A percentile compares a stretch with the other conserved stretches of the same genome.
These are phyloP conservation scores for Zygnema cylindricum DNA, from an alignment of 139 green algal genomes.

Conservation along the genomic window DNA sequence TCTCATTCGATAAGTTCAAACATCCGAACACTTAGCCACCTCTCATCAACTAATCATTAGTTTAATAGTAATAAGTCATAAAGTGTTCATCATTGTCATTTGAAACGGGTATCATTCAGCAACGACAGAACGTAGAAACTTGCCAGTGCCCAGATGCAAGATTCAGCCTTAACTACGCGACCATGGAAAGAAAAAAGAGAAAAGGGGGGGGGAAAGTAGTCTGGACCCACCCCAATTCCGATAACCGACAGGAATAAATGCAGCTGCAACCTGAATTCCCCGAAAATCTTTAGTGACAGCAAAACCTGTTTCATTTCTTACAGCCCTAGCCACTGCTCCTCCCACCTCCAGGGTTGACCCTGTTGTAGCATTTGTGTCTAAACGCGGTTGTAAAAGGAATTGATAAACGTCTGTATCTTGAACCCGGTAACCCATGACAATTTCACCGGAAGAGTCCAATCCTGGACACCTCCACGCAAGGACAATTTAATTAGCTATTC, in stretches of 20 bases:
- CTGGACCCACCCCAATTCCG: conserved; percentile 39
- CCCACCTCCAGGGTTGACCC: background rate
- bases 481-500: no score
- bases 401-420: background rate
- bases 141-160: no score
- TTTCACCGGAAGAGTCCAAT: background rate
- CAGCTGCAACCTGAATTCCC: conserved; percentile 3
- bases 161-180: no score
- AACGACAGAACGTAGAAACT: no score
- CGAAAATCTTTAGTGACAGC: conserved; percentile 8
- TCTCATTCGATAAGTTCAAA: no score
- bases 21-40: no score
- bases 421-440: background rate
- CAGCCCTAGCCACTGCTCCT: background rate
- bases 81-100: no score
- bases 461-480: no score
- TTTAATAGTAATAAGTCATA: no score
- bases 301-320: conserved; percentile 11
- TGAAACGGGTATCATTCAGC: no score
- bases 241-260: conserved; percentile 19
- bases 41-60: no score
- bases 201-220: background rate
- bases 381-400: background rate
- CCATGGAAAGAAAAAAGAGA: conserved; percentile 13
- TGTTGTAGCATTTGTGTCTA: background rate